Evolutionary conservation across 768 basidiomycete species (phyloP), one percentile per base, ranked within the genome.

Genomic region (Panellus pusillus): DNA sequence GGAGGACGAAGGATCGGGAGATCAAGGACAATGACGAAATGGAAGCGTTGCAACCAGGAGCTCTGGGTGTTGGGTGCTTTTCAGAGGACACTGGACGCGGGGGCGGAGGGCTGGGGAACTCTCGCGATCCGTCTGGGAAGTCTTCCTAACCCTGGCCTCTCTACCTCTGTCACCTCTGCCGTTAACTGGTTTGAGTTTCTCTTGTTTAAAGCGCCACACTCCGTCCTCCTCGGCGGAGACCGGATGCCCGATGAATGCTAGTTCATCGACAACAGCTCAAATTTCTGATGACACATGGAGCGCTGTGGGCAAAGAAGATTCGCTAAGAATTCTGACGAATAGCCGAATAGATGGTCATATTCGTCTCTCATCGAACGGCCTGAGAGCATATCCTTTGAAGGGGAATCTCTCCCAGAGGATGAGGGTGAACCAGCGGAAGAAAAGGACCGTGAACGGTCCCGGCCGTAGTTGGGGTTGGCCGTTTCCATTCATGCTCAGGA

Each of bases 231-330:
- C 87, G 11, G 81, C 82, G 65, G 88, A 90, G 2, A 98, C 93
- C 1, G 96, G 97, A 68, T 98, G 95, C 0, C 97, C 97, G 40
- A 98, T 79, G 68, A 98, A 98, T 6, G 85, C 91, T 20, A 98
- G 77, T 62, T 94, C 87, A 66, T 98, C 94, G 20, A 97, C 37
- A 91, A 71, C 28, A 99, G 80, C 67, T 96, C 93, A 65, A 97
- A 98, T 64, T 92, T 92, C 68, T 93, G 91, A 69, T 99, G 93
- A 63, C 93, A 97, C 68, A 94, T 83, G 13, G 84, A 78, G 28
- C 75, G 72, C 41, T 84, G 79, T 0, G 96, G 94, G 54, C 88
- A 89, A 3, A 98, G 77, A 60, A 96, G 73, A 40, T 79, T 80
- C 20, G 91, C 90, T 28, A 98, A 77, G 64, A 93, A 90, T 54